Conservation (phyloP, 495 filamentous ascomycete genomes). For the Xylaria acuta region DNA sequence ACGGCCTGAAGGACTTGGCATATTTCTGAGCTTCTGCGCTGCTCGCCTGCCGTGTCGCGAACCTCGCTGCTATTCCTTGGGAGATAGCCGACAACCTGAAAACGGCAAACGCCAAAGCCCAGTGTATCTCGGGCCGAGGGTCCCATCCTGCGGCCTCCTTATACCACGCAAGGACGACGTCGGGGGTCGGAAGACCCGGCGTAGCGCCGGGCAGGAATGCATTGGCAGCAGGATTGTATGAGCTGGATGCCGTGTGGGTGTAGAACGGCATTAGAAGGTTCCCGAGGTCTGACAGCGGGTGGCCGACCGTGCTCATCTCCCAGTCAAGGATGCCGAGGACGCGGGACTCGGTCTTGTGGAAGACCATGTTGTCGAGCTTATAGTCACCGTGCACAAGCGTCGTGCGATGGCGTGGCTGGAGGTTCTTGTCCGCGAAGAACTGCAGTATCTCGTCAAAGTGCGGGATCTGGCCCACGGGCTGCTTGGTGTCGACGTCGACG, state of each 20-base stretch:
- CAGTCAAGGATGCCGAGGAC: conserved; percentile 96
- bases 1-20: conserved; percentile 64
- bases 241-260: conserved; percentile 22
- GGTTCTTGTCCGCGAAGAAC: conserved; percentile 72
- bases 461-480: conserved; percentile 80
- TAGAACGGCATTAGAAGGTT: conserved; percentile 77
- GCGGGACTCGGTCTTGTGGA: conserved; percentile 82
- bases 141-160: conserved; percentile 72
- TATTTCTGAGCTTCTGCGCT: conserved; percentile 80
- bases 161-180: conserved; percentile 80
- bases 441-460: conserved; percentile 78
- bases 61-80: conserved; percentile 91
- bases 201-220: conserved; percentile 67
- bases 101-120: conserved; percentile 67
- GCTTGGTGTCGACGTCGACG: conserved; percentile 75
- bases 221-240: conserved; percentile 40
- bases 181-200: conserved; percentile 75
- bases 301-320: conserved; percentile 97
- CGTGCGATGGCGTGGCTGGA: conserved; percentile 77
- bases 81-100: conserved; percentile 78
- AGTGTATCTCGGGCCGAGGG: conserved; percentile 67
- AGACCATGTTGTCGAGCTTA: conserved; percentile 97
- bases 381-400: conserved; percentile 93
- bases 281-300: conserved; percentile 86
- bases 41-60: conserved; percentile 86